Evolutionary conservation across 345 rosid species (phyloP), one percentile per base, ranked within the genome.

Genomic region (Anastatica hierochuntica): DNA sequence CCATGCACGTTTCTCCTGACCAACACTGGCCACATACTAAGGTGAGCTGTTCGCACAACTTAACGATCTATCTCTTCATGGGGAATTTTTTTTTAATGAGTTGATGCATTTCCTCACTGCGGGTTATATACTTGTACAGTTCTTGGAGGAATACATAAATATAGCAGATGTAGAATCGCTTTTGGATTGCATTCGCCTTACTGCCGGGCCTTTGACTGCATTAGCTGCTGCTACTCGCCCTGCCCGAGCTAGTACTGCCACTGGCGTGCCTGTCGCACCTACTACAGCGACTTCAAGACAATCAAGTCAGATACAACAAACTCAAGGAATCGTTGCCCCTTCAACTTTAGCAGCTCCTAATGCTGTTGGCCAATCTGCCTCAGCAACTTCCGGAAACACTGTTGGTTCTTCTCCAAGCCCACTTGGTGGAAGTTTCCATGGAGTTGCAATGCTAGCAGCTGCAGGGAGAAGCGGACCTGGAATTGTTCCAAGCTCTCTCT

Each of bases 11-110:
- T 71, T 85, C 97, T 58, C 99, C 99, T 7, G 97, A 94, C 53
- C 97, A 88, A 72, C 90, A 78, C 58, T 94, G 99, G 99, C 99
- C 97, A 15, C 99, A 94, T 65, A 94, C 99, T 4, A 94, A 94
- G 92, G 99, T 79, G 49, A 53, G 68, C 34, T 53, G 18, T 50
- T 58, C 8, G 2, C 20, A 30, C 11, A 37, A 27, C 50, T 34
- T 56, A 41, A 33, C 44, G 6, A 23, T 41, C 36, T 2, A 29
- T 38, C 29, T 53, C 23, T 35, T 65, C 33, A 56, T 27, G 31
- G 5, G 21, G 38, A 47, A 16, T 23, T 26, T 9, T 17, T 34
- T 56, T 34, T 24, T 26, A 24, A 34, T 27, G 13, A 29, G 14
- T 20, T 12, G 19, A 20, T 24, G 6, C 12, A 29, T 37, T 21